Evolutionary conservation across 108 stramenopile species (phyloP), one percentile per base, ranked within the genome.

Genomic region (Fragilariopsis cylindrus): DNA sequence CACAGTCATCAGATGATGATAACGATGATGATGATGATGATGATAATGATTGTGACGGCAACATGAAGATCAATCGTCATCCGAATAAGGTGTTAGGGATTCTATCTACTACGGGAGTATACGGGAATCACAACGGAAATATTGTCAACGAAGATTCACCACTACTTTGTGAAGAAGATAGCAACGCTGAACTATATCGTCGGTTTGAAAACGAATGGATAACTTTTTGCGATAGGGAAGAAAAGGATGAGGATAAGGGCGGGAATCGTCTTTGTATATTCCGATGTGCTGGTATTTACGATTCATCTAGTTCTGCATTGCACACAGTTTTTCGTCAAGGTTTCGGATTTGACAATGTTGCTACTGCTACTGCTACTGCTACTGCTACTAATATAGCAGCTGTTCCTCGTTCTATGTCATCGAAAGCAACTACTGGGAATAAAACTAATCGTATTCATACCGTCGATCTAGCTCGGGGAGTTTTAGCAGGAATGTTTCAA

Each of bases 281-380:
- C 85, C 86, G 92, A 49, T 89, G 89, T 78, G 87, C 84, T 5
- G 92, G 92, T 0, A 81, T 91, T n/a, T 91, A 91, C 68, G 92
- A 88, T 65, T 53, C 80, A 8, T 64, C 70, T 8, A 76, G 82
- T 47, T 90, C 88, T n/a, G 88, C 91, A 5, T 49, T 92, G 64
- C 88, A 88, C 71, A 92, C 91, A 6, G 56, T 89, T 46, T 82
- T 72, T 30, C 30, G 30, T 30, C 40, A 78, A 82, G 45, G 57
- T 56, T 30, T 46, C 21, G 7, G 52, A 6, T 16, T 8, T n/a
- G 45, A 13, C 8, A 70, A 2, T 7, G 6, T 12, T 53, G 16
- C 15, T 2, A 16, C 42, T 43, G 18, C 8, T n/a, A 30, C 30
- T 30, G 30, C 30, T 30, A 30, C 30, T 30, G 30, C 1, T 30